These are phyloP conservation scores for Nemania diffusa DNA, from an alignment of 2,329 filamentous ascomycete species.

Conservation along the genomic window DNA sequence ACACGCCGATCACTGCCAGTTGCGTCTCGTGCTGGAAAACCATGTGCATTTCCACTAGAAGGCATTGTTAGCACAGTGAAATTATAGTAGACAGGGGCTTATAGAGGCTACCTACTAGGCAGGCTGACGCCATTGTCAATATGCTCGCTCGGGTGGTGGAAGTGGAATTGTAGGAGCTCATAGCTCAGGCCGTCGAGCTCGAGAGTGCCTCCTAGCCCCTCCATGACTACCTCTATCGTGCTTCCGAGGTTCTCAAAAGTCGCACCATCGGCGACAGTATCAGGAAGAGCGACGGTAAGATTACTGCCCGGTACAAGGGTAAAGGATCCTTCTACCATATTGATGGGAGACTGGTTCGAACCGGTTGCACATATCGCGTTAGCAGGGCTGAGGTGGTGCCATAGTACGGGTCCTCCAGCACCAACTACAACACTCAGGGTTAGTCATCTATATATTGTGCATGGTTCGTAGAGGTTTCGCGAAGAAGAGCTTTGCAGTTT, in stretches of 20 bases:
- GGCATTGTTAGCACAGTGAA: slow-evolving; percentile 6
- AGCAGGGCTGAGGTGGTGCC: slow-evolving; percentile 50
- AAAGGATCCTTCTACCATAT: slow-evolving; percentile 56
- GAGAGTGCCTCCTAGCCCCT: slow-evolving; percentile 54
- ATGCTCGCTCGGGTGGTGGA: slow-evolving; percentile 62
- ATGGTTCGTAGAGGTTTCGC: neutral
- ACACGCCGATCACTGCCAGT: slow-evolving; percentile 58
- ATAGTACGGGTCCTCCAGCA: slow-evolving; percentile 48
- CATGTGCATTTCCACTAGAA: slow-evolving; percentile 66
- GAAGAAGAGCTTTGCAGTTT: neutral
- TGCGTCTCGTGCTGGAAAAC: slow-evolving; percentile 60
- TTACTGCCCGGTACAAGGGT: slow-evolving; percentile 48
- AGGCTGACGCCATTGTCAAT: slow-evolving; percentile 57
- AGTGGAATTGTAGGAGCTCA: slow-evolving; percentile 60
- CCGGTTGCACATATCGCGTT: slow-evolving; percentile 64
- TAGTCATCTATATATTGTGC: neutral
- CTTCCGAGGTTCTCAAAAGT: slow-evolving; percentile 68
- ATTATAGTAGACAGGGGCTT: neutral
- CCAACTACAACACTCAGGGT: slow-evolving; percentile 25
- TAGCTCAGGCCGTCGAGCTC: slow-evolving; percentile 51
- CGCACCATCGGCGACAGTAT: slow-evolving; percentile 52
- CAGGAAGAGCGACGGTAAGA: slow-evolving; percentile 55
- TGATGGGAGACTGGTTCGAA: slow-evolving; percentile 67
- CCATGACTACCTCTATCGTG: slow-evolving; percentile 65
- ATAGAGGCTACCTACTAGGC: slow-evolving; percentile 51